Percentiles rank a stretch among this genome's conserved stretches.
phyloP scores from a whole-genome alignment of 2,329 filamentous ascomycete genomes.

The Monosporascus sp. region DNA sequence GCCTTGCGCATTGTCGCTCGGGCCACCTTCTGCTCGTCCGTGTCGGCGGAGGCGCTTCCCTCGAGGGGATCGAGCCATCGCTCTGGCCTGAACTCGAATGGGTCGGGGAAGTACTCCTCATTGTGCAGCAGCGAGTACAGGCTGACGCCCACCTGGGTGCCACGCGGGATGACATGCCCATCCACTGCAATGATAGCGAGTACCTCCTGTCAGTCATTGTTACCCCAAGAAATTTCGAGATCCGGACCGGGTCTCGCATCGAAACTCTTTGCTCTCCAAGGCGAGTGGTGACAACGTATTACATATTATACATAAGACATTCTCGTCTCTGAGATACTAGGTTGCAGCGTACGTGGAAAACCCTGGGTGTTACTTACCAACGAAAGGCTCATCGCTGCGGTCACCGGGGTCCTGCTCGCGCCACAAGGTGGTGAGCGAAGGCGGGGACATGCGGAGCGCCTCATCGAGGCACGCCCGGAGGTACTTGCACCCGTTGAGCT shows the following conservation, averaged over 20 bases:
- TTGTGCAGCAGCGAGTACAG: conserved; percentile 10
- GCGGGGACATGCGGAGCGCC: conserved; percentile 5
- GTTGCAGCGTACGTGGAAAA: too few species aligned
- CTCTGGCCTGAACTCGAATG: conserved; percentile 10
- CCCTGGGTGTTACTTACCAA: background rate
- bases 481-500: conserved; percentile 5
- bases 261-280: too few species aligned
- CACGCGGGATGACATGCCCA: conserved; percentile 9
- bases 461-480: conserved; percentile 8
- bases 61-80: conserved; percentile 9
- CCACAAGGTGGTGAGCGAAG: conserved; percentile 4
- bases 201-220: too few species aligned
- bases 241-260: too few species aligned
- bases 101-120: conserved; percentile 5
- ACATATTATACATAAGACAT: too few species aligned
- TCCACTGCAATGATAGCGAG: background rate
- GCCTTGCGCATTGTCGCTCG: conserved; percentile 6
- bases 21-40: too few species aligned
- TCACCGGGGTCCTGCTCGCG: background rate
- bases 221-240: too few species aligned
- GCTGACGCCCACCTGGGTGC: conserved; percentile 6
- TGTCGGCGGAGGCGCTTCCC: conserved; percentile 2
- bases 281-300: too few species aligned
- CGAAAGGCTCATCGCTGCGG: background rate
- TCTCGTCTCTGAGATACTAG: too few species aligned